Evolutionary conservation across 306 rosid species (phyloP), one percentile per base, ranked within the genome.

Genomic region (Cicer judaicum): DNA sequence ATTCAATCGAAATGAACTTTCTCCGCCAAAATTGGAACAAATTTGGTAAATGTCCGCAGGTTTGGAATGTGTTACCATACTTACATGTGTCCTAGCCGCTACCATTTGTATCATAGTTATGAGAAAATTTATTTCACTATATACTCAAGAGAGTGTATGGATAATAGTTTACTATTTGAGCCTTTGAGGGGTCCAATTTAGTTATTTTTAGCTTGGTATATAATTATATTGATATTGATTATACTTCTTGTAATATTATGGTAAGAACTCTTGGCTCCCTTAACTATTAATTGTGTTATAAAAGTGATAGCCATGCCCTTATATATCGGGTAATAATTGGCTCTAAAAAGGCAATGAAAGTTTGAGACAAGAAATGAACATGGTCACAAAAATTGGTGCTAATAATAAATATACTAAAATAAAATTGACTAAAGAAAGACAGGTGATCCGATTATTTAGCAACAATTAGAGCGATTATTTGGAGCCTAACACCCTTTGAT

Each of bases 371-470:
- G 61, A 80, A 68, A 68, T 16, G 1, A 74, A 80, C 10, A 46
- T 49, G 56, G 48, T 21, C 59, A 80, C 44, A 39, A 11, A 73
- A 65, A 56, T 38, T 38, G 2, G 8, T 34, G 13, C 44, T 10
- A 57, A 57, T 2, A 57, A 57, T 57, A 57, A 50, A 52, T 24
- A 57, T 6, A 57, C 29, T 57, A 57, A 50, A 52, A 54, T 38
- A 10, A 79, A 55, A 36, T 53, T 42, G 40, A 13, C 54, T 39
- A 19, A 47, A 46, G 11, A 66, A 47, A 46, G 42, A 10, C 2
- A 19, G 68, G 79, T 57, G 63, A 72, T 66, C 85, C 85, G 53
- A 15, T 41, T 1, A 66, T 72, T 6, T 57, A 72, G 79, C 68
- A n/a, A 38, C 1, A 64, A 53, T 15, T 36, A 67, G 38, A 61